A percentile compares a stretch with the other conserved stretches of the same genome.
Evolutionary conservation across 805 yeast genomes (phyloP).

Genomic region (Schwanniomyces vanrijiae): DNA sequence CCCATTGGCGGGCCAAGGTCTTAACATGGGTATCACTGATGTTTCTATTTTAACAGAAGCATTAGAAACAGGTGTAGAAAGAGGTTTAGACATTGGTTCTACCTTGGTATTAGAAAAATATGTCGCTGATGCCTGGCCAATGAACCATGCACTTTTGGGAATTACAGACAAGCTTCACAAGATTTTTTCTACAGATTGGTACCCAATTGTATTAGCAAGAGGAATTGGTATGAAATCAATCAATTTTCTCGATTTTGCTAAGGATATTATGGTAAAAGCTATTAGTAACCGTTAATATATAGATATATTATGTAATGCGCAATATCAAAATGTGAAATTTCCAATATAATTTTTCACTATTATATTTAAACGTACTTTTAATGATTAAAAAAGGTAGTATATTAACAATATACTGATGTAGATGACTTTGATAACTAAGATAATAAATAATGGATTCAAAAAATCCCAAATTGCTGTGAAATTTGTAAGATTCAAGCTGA

Average conservation of each 20-base stretch:
- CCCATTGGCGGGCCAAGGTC: slow-evolving; percentile 97
- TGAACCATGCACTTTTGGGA: slow-evolving; percentile 79
- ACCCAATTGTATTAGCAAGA: slow-evolving; percentile 74
- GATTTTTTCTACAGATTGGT: slow-evolving; percentile 69
- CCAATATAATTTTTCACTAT: background rate
- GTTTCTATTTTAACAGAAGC: slow-evolving; percentile 70
- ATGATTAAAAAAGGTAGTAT: background rate
- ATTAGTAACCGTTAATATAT: slow-evolving; percentile 27
- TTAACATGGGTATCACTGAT: slow-evolving; percentile 96
- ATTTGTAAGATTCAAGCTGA: background rate
- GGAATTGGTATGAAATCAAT: slow-evolving; percentile 73
- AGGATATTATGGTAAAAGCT: slow-evolving; percentile 62
- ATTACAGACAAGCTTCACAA: slow-evolving; percentile 91
- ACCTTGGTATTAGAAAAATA: slow-evolving; percentile 81
- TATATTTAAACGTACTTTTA: no score
- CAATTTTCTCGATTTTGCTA: slow-evolving; percentile 62
- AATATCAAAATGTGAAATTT: background rate
- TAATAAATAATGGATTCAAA: background rate
- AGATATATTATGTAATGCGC: background rate
- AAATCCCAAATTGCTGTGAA: background rate
- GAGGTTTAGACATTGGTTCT: slow-evolving; percentile 90
- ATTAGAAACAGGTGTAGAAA: slow-evolving; percentile 62
- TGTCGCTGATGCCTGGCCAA: slow-evolving; percentile 78
- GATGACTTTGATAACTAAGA: background rate
- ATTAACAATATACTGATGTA: background rate